Base-by-base conservation (phyloP, 129 eudicot genomes). In the Pseudognaphalium luteoalbum region DNA sequence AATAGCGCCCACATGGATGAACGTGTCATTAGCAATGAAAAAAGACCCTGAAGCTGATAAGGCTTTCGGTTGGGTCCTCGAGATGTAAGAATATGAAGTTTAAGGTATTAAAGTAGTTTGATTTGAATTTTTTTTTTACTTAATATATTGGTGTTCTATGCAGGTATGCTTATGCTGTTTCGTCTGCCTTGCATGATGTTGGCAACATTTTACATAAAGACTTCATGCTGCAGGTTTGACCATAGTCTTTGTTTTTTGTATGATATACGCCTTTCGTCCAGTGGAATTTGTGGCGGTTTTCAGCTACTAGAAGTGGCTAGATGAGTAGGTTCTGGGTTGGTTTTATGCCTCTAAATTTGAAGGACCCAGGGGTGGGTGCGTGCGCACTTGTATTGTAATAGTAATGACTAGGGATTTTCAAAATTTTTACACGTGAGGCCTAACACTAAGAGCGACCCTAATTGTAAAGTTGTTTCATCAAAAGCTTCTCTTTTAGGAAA, bases 1-100 rank as follows among this genome's bases (percentile, higher is more conserved):
- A 83, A 95, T 95, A 70, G 99, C 99, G 15, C 99, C 99, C 19
- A 87, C 99, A 56, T 95, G 99, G 99, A 95, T 89, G 99, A 95
- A 95, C 58, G 85, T 95, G 62, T 95, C 99, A 12, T 80, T 95
- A 78, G 99, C 96, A 11, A 91, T 95, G 99, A 95, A 95, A 80
- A 87, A 82, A 76, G 99, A 95, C 78, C 97, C 88, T 6, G 95
- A 91, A 82, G 81, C 99, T 58, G 99, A 95, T 79, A 95, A 91
- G 86, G 90, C 91, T 60, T 95, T 95, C 58, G 99, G 99, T 79
- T 95, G 99, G 99, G 99, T 95, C 71, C 99, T 95, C 63, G 99
- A 95, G 83, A 95, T 95, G 99, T 95, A 88, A 85, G 68, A 51
- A 73, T 59, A 42, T 14, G 14, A 21, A 70, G 42, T 65, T 69